Percentiles rank a stretch among this genome's conserved stretches.
phyloP scores from a whole-genome alignment of 352 stramenopile species.

The Phytopythium vexans region DNA sequence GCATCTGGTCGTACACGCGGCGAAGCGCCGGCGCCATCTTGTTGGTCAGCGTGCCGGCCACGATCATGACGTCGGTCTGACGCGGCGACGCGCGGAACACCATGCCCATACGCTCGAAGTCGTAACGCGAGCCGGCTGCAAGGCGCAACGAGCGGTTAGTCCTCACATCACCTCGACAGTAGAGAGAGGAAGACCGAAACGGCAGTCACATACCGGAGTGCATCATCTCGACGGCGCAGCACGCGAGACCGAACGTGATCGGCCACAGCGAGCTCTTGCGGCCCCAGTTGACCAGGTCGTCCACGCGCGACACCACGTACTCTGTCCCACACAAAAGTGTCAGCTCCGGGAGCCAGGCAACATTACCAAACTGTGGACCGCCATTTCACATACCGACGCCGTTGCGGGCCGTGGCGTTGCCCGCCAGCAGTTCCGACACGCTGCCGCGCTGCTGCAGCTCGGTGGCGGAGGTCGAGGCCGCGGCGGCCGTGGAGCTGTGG shows the following conservation, averaged over 20 bases:
- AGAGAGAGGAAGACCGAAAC: background rate
- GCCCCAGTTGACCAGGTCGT: conserved; percentile 99
- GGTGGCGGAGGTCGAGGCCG: conserved; percentile 12
- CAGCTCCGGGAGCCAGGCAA: background rate
- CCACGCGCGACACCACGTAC: conserved; percentile 96
- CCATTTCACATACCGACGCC: conserved; percentile 56
- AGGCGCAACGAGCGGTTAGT: background rate
- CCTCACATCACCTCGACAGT: background rate
- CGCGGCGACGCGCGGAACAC: conserved; percentile 95
- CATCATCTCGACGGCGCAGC: conserved; percentile 99
- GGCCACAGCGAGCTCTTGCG: conserved; percentile 97
- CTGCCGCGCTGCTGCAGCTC: conserved; percentile 53
- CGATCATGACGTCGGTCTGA: conserved; percentile 99
- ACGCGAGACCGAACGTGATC: conserved; percentile 99
- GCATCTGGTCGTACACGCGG: conserved; percentile 99
- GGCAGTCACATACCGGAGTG: conserved; percentile 62
- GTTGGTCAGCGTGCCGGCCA: conserved; percentile 98
- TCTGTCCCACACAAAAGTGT: conserved; percentile 50
- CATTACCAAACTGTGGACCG: background rate
- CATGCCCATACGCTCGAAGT: conserved; percentile 99
- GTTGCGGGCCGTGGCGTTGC: conserved; percentile 70
- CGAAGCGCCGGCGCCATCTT: conserved; percentile 99
- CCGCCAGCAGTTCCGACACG: conserved; percentile 65
- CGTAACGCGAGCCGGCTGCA: conserved; percentile 85
- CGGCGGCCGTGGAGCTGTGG: conserved; percentile 24